Conservation (phyloP, 176 grass and related monocot species). For the Juncus effusus region DNA sequence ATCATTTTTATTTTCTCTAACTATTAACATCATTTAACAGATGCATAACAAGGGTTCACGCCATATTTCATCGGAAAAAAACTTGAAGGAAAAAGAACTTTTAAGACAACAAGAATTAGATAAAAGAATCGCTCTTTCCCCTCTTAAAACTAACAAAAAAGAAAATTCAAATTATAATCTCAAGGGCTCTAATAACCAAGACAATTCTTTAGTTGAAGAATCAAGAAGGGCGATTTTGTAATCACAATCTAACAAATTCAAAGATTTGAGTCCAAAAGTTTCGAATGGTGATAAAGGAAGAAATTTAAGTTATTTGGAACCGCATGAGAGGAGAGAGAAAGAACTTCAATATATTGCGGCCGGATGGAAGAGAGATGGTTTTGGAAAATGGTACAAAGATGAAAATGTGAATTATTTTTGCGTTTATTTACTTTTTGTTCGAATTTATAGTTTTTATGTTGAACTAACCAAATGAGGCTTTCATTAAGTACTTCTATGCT, state of each 20-base stretch:
- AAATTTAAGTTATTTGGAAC: not conserved
- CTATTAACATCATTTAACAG: conserved; percentile 35
- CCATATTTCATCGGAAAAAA: conserved; percentile 54
- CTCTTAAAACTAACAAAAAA: conserved; percentile 21
- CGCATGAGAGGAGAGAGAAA: conserved; percentile 33
- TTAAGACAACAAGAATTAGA: conserved; percentile 48
- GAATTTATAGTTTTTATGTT: too few relatives aligned
- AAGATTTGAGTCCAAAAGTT: conserved; percentile 28
- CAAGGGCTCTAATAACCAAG: conserved; percentile 20
- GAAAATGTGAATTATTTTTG: conserved; percentile 50
- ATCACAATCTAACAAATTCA: conserved; percentile 43
- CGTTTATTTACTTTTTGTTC: not conserved
- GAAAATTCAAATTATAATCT: conserved; percentile 5
- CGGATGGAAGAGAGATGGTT: conserved; percentile 59
- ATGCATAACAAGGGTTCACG: conserved; percentile 73
- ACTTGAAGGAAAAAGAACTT: conserved; percentile 45
- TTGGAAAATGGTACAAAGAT: conserved; percentile 82
- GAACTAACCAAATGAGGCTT: too few relatives aligned
- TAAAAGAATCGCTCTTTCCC: conserved; percentile 61
- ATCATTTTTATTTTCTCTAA: not conserved
- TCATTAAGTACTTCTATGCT: too few relatives aligned
- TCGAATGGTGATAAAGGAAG: conserved; percentile 11
- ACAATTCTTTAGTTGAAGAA: conserved; percentile 55
- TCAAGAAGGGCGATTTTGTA: conserved; percentile 50
- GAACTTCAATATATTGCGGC: conserved; percentile 62